A percentile compares a stretch with the other conserved stretches of the same genome.
These are phyloP conservation scores for Cutaneotrichosporon cavernicola DNA, from an alignment of 1,284 basidiomycete species.

Conservation along the genomic window DNA sequence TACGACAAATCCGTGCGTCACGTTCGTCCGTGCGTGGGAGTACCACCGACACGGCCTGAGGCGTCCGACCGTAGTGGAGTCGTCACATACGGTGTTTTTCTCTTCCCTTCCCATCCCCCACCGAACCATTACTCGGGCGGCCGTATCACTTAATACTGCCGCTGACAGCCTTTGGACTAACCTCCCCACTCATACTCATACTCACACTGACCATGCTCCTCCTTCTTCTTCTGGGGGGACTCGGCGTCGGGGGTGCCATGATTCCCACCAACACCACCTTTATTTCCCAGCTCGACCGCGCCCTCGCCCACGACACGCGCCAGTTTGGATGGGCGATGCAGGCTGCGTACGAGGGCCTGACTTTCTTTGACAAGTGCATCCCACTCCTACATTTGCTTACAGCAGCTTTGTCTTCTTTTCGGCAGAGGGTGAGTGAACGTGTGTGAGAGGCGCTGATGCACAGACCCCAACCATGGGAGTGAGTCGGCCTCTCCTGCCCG, in stretches of 20 bases:
- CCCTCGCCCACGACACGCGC: not conserved
- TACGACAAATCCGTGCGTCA: not conserved
- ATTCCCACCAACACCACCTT: not conserved
- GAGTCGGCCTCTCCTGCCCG: slow-evolving; percentile 17
- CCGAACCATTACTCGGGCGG: not conserved
- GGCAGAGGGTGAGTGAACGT: slow-evolving; percentile 29
- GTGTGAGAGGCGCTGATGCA: slow-evolving; percentile 6
- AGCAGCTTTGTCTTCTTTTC: slow-evolving; percentile 42
- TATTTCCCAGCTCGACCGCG: slow-evolving; percentile 10
- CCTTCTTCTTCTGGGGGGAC: not conserved
- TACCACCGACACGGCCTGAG: not conserved
- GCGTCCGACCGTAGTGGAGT: not conserved
- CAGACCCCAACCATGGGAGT: slow-evolving; percentile 48
- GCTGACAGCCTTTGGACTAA: not conserved
- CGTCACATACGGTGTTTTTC: not conserved
- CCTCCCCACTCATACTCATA: not conserved
- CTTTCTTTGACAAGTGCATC: slow-evolving; percentile 50
- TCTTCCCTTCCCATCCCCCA: not conserved
- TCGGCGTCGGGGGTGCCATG: not conserved
- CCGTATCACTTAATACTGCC: not conserved
- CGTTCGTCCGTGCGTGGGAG: not conserved
- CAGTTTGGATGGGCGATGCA: slow-evolving; percentile 31
- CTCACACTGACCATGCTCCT: not conserved
- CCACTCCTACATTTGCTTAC: not conserved
- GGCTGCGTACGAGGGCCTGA: slow-evolving; percentile 41